Evolutionary conservation across 768 basidiomycete species (phyloP).

Genomic region (Pisolithus marmoratus): DNA sequence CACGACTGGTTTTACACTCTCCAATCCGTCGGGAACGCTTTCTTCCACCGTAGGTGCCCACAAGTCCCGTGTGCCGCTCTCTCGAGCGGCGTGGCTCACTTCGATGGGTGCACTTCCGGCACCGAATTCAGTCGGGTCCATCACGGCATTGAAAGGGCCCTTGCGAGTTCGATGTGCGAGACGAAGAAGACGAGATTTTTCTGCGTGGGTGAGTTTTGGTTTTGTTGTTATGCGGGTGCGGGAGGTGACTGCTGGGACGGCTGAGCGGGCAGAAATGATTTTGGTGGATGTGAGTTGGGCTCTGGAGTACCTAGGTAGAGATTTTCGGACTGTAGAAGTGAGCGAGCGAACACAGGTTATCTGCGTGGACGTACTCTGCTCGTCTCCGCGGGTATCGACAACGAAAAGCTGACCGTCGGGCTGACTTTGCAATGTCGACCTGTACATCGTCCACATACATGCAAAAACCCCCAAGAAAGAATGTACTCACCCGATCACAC

Average conservation of each 20-base stretch:
- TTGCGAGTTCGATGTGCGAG: constrained; percentile 69
- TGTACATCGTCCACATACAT: constrained; percentile 19
- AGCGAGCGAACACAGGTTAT: not conserved
- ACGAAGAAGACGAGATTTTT: constrained; percentile 69
- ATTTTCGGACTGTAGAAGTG: constrained; percentile 48
- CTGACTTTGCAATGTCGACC: constrained; percentile 59
- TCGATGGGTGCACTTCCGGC: constrained; percentile 61
- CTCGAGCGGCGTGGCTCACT: constrained; percentile 62
- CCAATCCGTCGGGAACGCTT: constrained; percentile 37
- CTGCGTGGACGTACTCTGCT: constrained; percentile 43
- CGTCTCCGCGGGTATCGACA: constrained; percentile 77
- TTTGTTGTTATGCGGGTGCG: constrained; percentile 29
- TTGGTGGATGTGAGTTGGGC: constrained; percentile 61
- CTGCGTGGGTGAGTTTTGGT: constrained; percentile 48
- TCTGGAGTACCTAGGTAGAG: constrained; percentile 49
- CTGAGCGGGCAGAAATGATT: constrained; percentile 81
- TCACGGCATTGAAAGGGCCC: constrained; percentile 66
- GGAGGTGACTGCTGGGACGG: constrained; percentile 80
- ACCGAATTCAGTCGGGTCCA: constrained; percentile 64
- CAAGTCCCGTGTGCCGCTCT: constrained; percentile 61
- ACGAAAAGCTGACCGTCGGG: constrained; percentile 72
- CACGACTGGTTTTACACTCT: constrained; percentile 31
- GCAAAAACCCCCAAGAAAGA: not conserved
- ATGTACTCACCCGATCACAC: constrained; percentile 64
- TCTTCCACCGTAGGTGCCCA: constrained; percentile 43